Base-by-base conservation (phyloP, 2,329 filamentous ascomycete genomes). In the Chaetothyriales sp. region DNA sequence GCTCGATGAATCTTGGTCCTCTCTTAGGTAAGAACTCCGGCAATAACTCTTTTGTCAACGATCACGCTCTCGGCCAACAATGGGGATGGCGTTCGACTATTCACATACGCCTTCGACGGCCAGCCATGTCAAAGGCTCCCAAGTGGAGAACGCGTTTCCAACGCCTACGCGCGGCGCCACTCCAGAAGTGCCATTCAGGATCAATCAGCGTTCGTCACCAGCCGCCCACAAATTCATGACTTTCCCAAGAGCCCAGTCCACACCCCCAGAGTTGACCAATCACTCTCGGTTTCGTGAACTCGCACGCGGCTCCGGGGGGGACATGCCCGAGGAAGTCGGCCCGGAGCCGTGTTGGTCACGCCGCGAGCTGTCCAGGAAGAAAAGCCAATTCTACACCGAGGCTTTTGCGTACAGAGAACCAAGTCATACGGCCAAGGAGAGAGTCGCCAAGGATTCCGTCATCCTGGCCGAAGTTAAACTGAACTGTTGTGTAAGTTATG, bases 391-490 rank as follows among this genome's bases (percentile, higher is more conserved):
- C 54, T 73, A 68, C 51, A 65, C 66, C 33, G 66, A 69, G 18
- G 63, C 61, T 4, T 72, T 73, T 53, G 62, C 63, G 2, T 56
- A 63, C 13, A 65, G 70, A 45, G 66, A 66, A 52, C 62, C 64
- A 5, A 61, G 64, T 46, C 61, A 65, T 37, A 65, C 64, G 5
- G 64, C 67, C 18, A 70, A 67, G 54, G 73, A 75, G 48, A 71
- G 71, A n/a, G 65, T 80, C 10, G 69, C 68, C 5, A 71, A 73
- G 52, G 75, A 80, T 56, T 77, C 78, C 1, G 70, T 81, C 33
- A 74, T 87, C 45, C 68, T 82, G 56, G 78, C 77, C 22, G 82
- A 85, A 60, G 65, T 86, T 29, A 78, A 75, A 62, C 80, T 80
- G 4, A 85, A 83, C 57, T 76, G 78, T 43, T 77, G 78, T 60